These are phyloP conservation scores for Psidium friedrichsthalianum DNA, from an alignment of 345 rosid genomes.

Conservation along the genomic window DNA sequence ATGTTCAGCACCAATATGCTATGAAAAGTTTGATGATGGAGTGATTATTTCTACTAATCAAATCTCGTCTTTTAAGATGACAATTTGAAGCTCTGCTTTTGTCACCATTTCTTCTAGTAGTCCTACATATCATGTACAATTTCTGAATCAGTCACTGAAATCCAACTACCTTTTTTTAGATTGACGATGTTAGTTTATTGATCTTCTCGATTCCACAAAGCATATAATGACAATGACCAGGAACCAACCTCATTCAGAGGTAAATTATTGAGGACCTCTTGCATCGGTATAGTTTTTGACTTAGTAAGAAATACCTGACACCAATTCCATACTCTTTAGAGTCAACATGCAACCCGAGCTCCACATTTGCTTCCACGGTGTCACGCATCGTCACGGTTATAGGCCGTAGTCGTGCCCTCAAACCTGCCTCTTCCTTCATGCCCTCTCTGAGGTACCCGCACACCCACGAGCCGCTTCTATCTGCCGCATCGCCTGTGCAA, in stretches of 20 bases:
- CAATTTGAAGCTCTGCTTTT: background rate
- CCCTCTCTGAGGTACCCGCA: background rate
- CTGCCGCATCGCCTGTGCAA: background rate
- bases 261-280: background rate
- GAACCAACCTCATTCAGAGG: background rate
- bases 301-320: conserved; percentile 53
- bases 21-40: background rate
- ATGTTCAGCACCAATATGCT: background rate
- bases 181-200: background rate
- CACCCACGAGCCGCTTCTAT: background rate
- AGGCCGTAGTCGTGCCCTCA: background rate
- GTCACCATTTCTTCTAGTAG: background rate
- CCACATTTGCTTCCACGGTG: conserved; percentile 49
- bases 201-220: background rate
- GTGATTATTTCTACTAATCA: background rate
- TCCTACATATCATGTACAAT: background rate
- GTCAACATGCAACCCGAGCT: conserved; percentile 83
- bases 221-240: background rate
- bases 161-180: background rate
- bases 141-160: background rate
- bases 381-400: background rate
- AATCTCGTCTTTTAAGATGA: background rate
- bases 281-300: background rate
- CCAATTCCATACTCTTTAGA: conserved; percentile 91
- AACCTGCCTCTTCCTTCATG: background rate